Percentiles rank a stretch among this genome's conserved stretches.
Evolutionary conservation across 768 basidiomycete species (phyloP).

Genomic region (Dioszegia aurantiaca): DNA sequence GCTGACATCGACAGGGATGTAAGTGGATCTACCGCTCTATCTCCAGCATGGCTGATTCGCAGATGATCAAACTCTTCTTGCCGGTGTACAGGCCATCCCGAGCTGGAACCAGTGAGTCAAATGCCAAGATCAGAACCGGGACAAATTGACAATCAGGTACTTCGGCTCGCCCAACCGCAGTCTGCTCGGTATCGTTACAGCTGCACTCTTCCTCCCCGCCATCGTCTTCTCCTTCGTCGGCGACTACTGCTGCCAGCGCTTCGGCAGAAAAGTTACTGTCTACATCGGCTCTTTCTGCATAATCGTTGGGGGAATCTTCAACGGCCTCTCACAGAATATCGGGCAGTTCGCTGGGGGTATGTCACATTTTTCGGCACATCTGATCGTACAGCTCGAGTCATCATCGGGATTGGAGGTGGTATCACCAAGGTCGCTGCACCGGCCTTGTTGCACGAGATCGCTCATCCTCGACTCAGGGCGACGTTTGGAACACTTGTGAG

Average conservation of each 20-base stretch:
- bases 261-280: constrained; percentile 20
- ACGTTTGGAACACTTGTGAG: constrained; percentile 17
- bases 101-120: constrained; percentile 25
- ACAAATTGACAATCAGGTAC: constrained; percentile 17
- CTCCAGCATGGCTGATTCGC: not conserved
- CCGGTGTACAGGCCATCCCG: constrained; percentile 25
- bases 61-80: constrained; percentile 22
- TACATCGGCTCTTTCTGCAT: constrained; percentile 27
- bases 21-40: not conserved
- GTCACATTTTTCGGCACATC: not conserved
- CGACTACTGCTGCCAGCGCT: constrained; percentile 11
- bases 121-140: not conserved
- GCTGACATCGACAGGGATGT: constrained; percentile 15
- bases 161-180: constrained; percentile 18
- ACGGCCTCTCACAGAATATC: constrained; percentile 12
- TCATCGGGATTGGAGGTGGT: constrained; percentile 28
- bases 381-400: constrained; percentile 14
- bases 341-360: constrained; percentile 16
- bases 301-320: constrained; percentile 19
- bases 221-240: constrained; percentile 22
- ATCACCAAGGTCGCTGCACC: constrained; percentile 28
- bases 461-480: constrained; percentile 28
- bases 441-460: constrained; percentile 28
- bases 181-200: constrained; percentile 26
- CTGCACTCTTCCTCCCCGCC: constrained; percentile 29